Evolutionary conservation across 2,329 filamentous ascomycete genomes (phyloP).

Genomic region (Aspergillus floridensis): DNA sequence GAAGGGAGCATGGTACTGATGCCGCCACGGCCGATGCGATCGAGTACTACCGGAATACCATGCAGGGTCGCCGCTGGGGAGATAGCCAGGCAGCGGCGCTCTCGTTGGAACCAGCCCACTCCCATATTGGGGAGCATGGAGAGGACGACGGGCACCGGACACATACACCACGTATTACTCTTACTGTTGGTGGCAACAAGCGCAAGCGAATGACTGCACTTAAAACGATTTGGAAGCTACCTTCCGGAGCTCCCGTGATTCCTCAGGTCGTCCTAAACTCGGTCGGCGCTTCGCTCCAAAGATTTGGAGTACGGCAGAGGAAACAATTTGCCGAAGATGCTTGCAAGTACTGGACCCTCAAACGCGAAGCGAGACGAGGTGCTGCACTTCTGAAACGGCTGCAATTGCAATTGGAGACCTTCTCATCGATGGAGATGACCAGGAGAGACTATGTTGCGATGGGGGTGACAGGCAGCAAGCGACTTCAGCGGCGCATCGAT

Average conservation of each 20-base stretch:
- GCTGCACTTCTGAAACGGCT: slow-evolving; percentile 89
- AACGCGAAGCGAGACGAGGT: slow-evolving; percentile 86
- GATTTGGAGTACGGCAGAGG: slow-evolving; percentile 79
- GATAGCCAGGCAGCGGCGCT: slow-evolving; percentile 82
- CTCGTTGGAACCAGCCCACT: slow-evolving; percentile 71
- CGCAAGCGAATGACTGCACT: slow-evolving; percentile 52
- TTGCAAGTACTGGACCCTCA: slow-evolving; percentile 97
- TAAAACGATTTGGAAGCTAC: slow-evolving; percentile 83
- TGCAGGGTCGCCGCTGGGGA: slow-evolving; percentile 88
- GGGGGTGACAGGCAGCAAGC: slow-evolving; percentile 76
- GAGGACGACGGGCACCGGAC: slow-evolving; percentile 44
- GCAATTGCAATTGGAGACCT: slow-evolving; percentile 92
- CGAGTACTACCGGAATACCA: slow-evolving; percentile 82
- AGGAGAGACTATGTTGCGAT: slow-evolving; percentile 93
- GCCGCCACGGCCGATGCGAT: slow-evolving; percentile 78
- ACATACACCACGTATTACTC: slow-evolving; percentile 50
- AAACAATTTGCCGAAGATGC: slow-evolving; percentile 92
- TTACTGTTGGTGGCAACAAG: slow-evolving; percentile 58
- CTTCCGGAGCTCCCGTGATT: slow-evolving; percentile 91
- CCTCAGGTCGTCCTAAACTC: slow-evolving; percentile 83
- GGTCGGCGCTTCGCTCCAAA: slow-evolving; percentile 76
- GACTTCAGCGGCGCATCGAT: slow-evolving; percentile 77
- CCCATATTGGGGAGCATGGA: slow-evolving; percentile 53
- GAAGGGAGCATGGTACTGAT: slow-evolving; percentile 79
- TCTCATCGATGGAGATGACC: slow-evolving; percentile 96